Evolutionary conservation across 352 stramenopile species (phyloP), one percentile per base, ranked within the genome.

Genomic region (Globisporangium orthogonon): DNA sequence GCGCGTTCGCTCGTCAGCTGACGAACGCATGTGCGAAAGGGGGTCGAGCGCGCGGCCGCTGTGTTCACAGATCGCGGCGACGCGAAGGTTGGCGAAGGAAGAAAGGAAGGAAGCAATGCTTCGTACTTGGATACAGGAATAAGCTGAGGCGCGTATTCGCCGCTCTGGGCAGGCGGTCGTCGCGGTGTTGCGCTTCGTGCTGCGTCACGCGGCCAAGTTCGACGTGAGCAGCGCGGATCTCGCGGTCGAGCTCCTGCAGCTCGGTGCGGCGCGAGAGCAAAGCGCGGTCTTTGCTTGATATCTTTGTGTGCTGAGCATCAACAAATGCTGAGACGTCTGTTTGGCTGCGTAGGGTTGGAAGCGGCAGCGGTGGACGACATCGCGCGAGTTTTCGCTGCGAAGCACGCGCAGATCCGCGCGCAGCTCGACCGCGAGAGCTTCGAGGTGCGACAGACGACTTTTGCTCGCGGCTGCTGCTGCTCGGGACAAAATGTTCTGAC

Each of bases 181-280:
- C 2, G 29, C 50, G 15, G 35, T 58, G 40, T 41, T 58, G 18
- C 52, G 11, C 11, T 61, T 61, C 15, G 33, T 61, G 6, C 44
- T 61, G 7, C 29, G 31, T n/a, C 47, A 55, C 39, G 45, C 45
- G 5, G 43, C 56, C 39, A 61, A 61, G 47, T 56, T 39, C 31
- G 41, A 61, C 45, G 33, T 61, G 30, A 56, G 18, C 33, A 28
- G 9, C 30, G 13, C 31, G 0, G 56, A 56, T 5, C 23, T 61
- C 11, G 41, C 10, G 7, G 6, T 43, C 31, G 56, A 61, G 47
- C 33, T 61, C 40, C 56, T 48, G 47, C 56, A 61, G 46, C 47
- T 61, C 33, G 56, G 56, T 56, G 35, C 35, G 35, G 35, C 35
- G 35, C 35, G 1, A 40, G 35, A 40, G 35, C 7, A 11, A 13